Evolutionary conservation across 1,139 yeast species (phyloP).

Genomic region (Geotrichum reessii): DNA sequence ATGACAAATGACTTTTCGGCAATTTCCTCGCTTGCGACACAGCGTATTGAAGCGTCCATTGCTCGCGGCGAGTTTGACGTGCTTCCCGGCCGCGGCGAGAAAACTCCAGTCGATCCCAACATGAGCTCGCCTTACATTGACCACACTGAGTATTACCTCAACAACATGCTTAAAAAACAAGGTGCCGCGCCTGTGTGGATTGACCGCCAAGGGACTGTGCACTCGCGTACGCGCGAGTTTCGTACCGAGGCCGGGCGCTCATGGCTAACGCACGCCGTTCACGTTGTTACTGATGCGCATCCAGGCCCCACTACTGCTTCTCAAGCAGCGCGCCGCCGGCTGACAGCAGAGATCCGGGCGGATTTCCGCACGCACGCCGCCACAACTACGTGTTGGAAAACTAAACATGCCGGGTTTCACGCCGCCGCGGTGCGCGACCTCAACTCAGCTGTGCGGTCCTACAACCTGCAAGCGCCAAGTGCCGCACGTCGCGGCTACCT

Average conservation of each 20-base stretch:
- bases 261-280: slow-evolving; percentile 19
- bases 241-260: slow-evolving; percentile 30
- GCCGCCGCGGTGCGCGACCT: slow-evolving; percentile 44
- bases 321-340: background rate
- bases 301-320: background rate
- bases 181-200: slow-evolving; percentile 87
- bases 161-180: slow-evolving; percentile 66
- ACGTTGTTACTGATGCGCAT: background rate
- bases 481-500: slow-evolving; percentile 68
- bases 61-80: slow-evolving; percentile 63
- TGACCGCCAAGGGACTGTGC: slow-evolving; percentile 63
- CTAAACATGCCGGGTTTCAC: slow-evolving; percentile 39
- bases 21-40: slow-evolving; percentile 64
- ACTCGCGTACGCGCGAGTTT: slow-evolving; percentile 43
- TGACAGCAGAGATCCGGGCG: background rate
- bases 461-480: slow-evolving; percentile 76
- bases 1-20: slow-evolving; percentile 48
- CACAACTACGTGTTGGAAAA: slow-evolving; percentile 39
- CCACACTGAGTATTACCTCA: slow-evolving; percentile 60
- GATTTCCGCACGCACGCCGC: background rate
- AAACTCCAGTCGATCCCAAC: slow-evolving; percentile 39
- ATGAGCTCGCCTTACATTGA: slow-evolving; percentile 46
- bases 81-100: slow-evolving; percentile 54
- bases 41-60: slow-evolving; percentile 66
- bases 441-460: slow-evolving; percentile 60